Conservation (phyloP, 495 filamentous ascomycete genomes). For the Penicillium argentinense region DNA sequence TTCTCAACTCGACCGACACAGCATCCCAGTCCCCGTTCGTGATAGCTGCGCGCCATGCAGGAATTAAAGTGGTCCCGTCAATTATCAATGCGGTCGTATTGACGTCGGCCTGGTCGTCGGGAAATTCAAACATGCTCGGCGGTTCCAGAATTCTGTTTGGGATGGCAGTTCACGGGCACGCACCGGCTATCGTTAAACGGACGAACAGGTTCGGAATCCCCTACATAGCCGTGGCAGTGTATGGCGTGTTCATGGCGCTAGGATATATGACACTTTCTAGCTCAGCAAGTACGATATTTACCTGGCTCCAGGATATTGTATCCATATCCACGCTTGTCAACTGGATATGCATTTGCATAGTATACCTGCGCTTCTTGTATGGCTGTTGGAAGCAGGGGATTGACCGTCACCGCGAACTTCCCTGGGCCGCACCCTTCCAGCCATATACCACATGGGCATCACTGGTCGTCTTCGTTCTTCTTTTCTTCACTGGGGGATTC, state of each 20-base stretch:
- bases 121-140: conserved; percentile 47
- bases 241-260: conserved; percentile 49
- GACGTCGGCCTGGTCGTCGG: conserved; percentile 44
- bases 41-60: conserved; percentile 42
- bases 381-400: conserved; percentile 51
- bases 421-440: conserved; percentile 51
- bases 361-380: conserved; percentile 57
- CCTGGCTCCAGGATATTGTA: conserved; percentile 56
- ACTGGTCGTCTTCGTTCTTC: conserved; percentile 46
- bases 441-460: conserved; percentile 50
- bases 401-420: conserved; percentile 36
- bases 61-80: conserved; percentile 47
- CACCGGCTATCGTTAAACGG: conserved; percentile 43
- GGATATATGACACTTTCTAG: conserved; percentile 56
- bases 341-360: conserved; percentile 55
- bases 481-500: conserved; percentile 33
- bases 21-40: conserved; percentile 53
- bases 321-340: conserved; percentile 52
- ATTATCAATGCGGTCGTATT: conserved; percentile 51
- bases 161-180: conserved; percentile 39
- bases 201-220: conserved; percentile 61
- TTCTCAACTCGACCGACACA: conserved; percentile 39
- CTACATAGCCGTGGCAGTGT: conserved; percentile 51
- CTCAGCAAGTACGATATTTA: conserved; percentile 54
- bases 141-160: conserved; percentile 47